Evolutionary conservation across 768 basidiomycete species (phyloP).

Genomic region (Xerocomellus dryophilus): DNA sequence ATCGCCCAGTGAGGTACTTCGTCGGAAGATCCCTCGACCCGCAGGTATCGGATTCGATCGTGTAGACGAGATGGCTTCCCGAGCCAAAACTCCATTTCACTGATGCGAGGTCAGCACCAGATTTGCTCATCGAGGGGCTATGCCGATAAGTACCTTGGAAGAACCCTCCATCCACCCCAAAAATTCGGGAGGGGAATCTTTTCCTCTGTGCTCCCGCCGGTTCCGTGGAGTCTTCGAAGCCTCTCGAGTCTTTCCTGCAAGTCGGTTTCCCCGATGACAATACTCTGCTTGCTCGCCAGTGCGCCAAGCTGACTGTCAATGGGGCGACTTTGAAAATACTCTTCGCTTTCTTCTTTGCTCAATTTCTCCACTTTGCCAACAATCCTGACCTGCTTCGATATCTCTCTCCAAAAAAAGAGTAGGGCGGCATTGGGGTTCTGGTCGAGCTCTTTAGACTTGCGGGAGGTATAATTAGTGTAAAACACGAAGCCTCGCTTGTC

Average conservation of each 20-base stretch:
- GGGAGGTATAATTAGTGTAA: constrained; percentile 94
- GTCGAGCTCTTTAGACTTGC: constrained; percentile 81
- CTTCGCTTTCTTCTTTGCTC: constrained; percentile 64
- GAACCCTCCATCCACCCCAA: constrained; percentile 95
- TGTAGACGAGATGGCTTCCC: constrained; percentile 94
- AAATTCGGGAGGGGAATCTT: constrained; percentile 80
- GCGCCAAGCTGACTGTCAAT: constrained; percentile 85
- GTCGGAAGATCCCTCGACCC: constrained; percentile 45
- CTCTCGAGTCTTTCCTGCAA: constrained; percentile 59
- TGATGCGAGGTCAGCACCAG: constrained; percentile 32
- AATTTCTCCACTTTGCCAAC: constrained; percentile 85
- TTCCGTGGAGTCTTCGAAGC: constrained; percentile 56
- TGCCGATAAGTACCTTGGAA: constrained; percentile 74
- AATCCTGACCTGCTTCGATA: constrained; percentile 76
- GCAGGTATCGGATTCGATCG: constrained; percentile 79
- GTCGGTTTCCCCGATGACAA: constrained; percentile 69
- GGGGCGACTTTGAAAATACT: constrained; percentile 82
- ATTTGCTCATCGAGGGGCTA: not conserved
- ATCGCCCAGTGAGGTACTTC: constrained; percentile 68
- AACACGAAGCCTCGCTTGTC: constrained; percentile 91
- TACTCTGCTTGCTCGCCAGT: constrained; percentile 91
- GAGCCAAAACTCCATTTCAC: constrained; percentile 97
- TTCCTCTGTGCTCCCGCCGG: constrained; percentile 35
- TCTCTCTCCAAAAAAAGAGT: constrained; percentile 89
- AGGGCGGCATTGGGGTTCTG: constrained; percentile 79